Evolutionary conservation across 1,284 basidiomycete species (phyloP), one percentile per base, ranked within the genome.

Genomic region (Moniliella sp.): DNA sequence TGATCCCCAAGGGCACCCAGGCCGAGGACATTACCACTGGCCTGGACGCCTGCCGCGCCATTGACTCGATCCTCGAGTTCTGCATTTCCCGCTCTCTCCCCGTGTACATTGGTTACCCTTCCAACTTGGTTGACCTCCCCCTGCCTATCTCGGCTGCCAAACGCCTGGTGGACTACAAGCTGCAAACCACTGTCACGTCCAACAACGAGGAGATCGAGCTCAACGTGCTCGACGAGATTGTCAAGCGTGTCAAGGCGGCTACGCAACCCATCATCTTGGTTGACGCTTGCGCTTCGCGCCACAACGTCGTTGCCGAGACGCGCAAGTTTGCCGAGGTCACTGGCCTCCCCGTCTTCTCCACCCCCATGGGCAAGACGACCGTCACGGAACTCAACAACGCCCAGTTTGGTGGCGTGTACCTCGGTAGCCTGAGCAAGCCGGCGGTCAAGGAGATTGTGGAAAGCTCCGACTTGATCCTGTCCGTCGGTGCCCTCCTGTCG

Each of bases 281-380:
- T 21, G 86, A 94, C 53, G 82, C 81, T 1, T 91, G 86, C n/a
- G n/a, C 78, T 0, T 69, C 75, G 33, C 72, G 84, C 10, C 83
- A 83, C 48, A 72, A 75, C 36, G 75, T 75, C 25, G 69, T 69
- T 25, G 57, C 69, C 1, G 75, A 78, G 51, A 66, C 78, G 3
- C 65, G 69, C 29, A 71, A 81, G 30, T 67, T 94, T 23, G 63
- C 79, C 31, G 64, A 70, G 36, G 66, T 66, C 29, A 79, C 78
- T 4, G 71, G 71, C 14, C 42, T 54, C 16, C 40, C 49, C 11
- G 45, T 53, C n/a, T 49, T 44, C 15, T 39, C 73, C 10, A 70
- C 81, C 0, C 82, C 82, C 0, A 86, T 88, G 83, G 84, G 81
- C 26, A 88, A 88, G 62, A 72, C 75, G 1, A 69, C 75, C 0